These are phyloP conservation scores for Ceratocystis lukuohia DNA, from an alignment of 2,329 filamentous ascomycete genomes.

Conservation along the genomic window DNA sequence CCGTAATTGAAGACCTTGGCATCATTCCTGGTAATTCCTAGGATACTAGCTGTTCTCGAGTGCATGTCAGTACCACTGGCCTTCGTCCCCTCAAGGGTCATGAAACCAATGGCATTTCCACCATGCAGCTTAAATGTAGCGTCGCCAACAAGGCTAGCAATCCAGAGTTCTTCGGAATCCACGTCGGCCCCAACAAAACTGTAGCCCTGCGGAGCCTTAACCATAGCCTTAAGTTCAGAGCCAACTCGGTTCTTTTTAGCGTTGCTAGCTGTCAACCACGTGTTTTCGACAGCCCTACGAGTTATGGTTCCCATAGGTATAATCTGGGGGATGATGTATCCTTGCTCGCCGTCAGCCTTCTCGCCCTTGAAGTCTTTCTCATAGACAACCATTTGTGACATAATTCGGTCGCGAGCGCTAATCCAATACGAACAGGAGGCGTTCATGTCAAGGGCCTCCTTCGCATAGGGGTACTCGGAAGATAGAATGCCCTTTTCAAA, in stretches of 20 bases:
- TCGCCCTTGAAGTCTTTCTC: conserved; percentile 40
- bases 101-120: conserved; percentile 94
- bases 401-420: conserved; percentile 83
- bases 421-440: conserved; percentile 99
- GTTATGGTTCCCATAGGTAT: conserved; percentile 99
- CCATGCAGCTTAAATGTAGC: conserved; percentile 90
- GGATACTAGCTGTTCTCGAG: conserved; percentile 78
- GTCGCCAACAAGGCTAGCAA: conserved; percentile 87
- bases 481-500: conserved; percentile 82
- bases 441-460: conserved; percentile 95
- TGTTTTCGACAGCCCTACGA: conserved; percentile 86
- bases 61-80: conserved; percentile 87
- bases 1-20: conserved; percentile 99
- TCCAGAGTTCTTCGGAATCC: conserved; percentile 96
- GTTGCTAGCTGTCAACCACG: conserved; percentile 95
- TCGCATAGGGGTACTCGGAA: conserved; percentile 80
- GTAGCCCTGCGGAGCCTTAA: conserved; percentile 80
- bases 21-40: conserved; percentile 88
- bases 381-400: conserved; percentile 89
- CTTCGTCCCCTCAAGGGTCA: conserved; percentile 96
- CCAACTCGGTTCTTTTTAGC: conserved; percentile 93
- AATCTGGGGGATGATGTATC: conserved; percentile 86
- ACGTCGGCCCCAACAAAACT: conserved; percentile 94
- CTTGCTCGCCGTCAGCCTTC: conserved; percentile 28
- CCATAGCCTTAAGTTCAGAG: conserved; percentile 94